These are phyloP conservation scores for Pseudozyma sp. DNA, from an alignment of 1,284 basidiomycete species.

Conservation along the genomic window DNA sequence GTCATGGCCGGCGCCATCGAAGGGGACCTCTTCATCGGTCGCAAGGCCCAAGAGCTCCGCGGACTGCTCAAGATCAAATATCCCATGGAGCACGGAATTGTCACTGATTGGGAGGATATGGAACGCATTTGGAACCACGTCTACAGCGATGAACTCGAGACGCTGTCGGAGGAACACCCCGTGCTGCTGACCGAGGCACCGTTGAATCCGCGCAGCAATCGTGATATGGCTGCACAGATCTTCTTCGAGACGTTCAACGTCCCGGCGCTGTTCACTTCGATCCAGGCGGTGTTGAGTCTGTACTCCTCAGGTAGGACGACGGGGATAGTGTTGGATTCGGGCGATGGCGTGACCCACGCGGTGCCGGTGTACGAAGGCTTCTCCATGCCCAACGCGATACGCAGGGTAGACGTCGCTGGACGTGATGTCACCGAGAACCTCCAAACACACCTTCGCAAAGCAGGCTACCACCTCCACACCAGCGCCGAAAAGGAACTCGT, in stretches of 20 bases:
- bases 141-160: conserved; percentile 66
- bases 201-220: conserved; percentile 90
- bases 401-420: conserved; percentile 93
- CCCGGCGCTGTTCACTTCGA: conserved; percentile 93
- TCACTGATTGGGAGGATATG: conserved; percentile 69
- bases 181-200: conserved; percentile 92
- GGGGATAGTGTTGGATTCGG: conserved; percentile 97
- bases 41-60: conserved; percentile 65
- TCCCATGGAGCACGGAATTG: conserved; percentile 68
- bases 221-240: conserved; percentile 95
- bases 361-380: conserved; percentile 99
- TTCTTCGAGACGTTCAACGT: conserved; percentile 99
- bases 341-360: conserved; percentile 98
- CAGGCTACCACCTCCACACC: conserved; percentile 93
- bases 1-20: conserved; percentile 69
- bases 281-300: conserved; percentile 95
- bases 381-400: conserved; percentile 97
- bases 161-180: conserved; percentile 78
- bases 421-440: conserved; percentile 95
- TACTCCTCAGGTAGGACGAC: conserved; percentile 99
- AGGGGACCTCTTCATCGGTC: conserved; percentile 67
- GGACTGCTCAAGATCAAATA: conserved; percentile 66
- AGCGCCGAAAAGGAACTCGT: conserved; percentile 98
- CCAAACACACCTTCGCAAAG: conserved; percentile 90
- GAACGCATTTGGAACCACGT: conserved; percentile 68